Base-by-base conservation (phyloP, 148 eudicot species). In the Fagopyrum homotropicum region DNA sequence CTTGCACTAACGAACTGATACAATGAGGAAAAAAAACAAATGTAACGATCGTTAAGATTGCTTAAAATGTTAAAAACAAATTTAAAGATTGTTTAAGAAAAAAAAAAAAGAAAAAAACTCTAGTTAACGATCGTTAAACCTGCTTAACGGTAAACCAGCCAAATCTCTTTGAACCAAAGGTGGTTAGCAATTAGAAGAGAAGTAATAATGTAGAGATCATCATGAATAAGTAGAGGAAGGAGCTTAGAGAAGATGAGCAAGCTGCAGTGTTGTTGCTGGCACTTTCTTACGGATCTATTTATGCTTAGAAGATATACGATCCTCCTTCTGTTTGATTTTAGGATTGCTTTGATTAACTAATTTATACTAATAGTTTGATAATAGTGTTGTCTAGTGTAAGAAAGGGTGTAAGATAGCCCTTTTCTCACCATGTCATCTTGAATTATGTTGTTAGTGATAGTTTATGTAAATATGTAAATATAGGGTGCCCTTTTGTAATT, bases 191-290 rank as follows among this genome's bases (percentile, higher is more conserved):
- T 88, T 19, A 91, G 90, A 4, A 80, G 84, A 45, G 93, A 93
- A 8, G 89, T 84, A 59, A 81, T 83, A 80, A 82, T 89, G 86
- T 88, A 85, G 74, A 88, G 89, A 82, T 91, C 98, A 69, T 84
- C 72, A 83, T 81, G 52, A 88, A 85, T 9, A 84, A 77, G 70
- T 73, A 81, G 76, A 77, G 88, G 73, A 85, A 87, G 76, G 88
- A 85, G 76, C 29, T 87, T 3, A 64, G 64, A 19, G 78, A 76
- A 14, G 60, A 76, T 22, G 68, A 59, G 6, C 72, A 64, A 51
- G 59, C 57, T 50, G 71, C 59, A 26, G 49, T 63, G 35, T 26
- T 76, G 11, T 47, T 76, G 61, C 35, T 52, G 73, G 43, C 75
- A 0, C 17, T 69, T 48, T 52, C 66, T 71, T 8, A 17, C n/a